A percentile compares a stretch with the other conserved stretches of the same genome.
Evolutionary conservation across 1,284 basidiomycete genomes (phyloP).

Genomic region (Ceratobasidium sp.): DNA sequence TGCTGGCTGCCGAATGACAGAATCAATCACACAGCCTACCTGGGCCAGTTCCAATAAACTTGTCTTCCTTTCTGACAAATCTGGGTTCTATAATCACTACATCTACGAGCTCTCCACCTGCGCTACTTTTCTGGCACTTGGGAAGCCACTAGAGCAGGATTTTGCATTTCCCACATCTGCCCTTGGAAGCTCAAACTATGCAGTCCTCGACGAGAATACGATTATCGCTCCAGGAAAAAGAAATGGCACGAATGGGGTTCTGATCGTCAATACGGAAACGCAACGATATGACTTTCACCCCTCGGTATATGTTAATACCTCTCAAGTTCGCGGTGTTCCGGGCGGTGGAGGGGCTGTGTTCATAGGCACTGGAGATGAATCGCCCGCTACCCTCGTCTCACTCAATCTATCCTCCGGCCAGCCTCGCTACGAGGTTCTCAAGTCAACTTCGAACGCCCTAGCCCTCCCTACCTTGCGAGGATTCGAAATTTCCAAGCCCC

Average conservation of each 20-base stretch:
- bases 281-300: slow-evolving; percentile 48
- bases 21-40: slow-evolving; percentile 47
- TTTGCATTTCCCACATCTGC: slow-evolving; percentile 66
- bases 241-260: slow-evolving; percentile 52
- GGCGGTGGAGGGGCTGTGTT: slow-evolving; percentile 42
- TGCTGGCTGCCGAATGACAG: too few relatives aligned
- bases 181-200: slow-evolving; percentile 60
- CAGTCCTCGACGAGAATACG: slow-evolving; percentile 55
- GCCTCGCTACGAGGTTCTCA: too few relatives aligned
- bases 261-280: slow-evolving; percentile 39
- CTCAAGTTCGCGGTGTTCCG: slow-evolving; percentile 52
- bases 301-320: slow-evolving; percentile 59
- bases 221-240: slow-evolving; percentile 57
- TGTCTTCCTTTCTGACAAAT: slow-evolving; percentile 70
- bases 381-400: slow-evolving; percentile 51
- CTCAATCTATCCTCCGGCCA: too few relatives aligned
- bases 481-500: slow-evolving; percentile 49
- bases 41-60: slow-evolving; percentile 67
- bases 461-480: too few relatives aligned
- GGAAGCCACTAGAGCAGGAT: slow-evolving; percentile 58
- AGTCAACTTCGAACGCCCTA: too few relatives aligned
- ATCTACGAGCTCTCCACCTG: slow-evolving; percentile 53
- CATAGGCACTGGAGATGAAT: slow-evolving; percentile 54
- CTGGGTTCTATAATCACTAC: slow-evolving; percentile 75
- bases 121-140: slow-evolving; percentile 52